Evolutionary conservation across 352 stramenopile species (phyloP), one percentile per base, ranked within the genome.

Genomic region (Globisporangium mamillatum): DNA sequence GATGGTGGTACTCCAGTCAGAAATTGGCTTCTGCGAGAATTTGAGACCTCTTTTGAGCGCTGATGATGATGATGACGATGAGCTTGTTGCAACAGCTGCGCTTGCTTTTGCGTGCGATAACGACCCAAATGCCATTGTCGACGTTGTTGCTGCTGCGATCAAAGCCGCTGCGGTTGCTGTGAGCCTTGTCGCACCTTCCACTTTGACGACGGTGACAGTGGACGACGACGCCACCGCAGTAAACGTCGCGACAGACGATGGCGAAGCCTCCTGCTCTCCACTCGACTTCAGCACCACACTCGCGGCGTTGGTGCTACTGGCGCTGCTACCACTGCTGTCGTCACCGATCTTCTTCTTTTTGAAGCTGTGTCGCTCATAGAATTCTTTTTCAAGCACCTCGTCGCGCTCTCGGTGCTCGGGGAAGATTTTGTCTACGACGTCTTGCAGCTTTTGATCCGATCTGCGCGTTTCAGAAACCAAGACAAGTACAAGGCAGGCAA

Each of bases 401-500:
- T 94, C 84, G 25, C 77, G 67, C 32, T 78, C 72, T 66, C 84
- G 80, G 56, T 84, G 81, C 59, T 92, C 75, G 6, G 86, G 84
- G 58, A 92, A 94, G 71, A 94, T 82, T 22, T 75, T 76, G 69
- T 94, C 86, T 41, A 92, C 82, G 36, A 92, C 78, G 63, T 89
- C 78, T 56, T 94, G 86, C 9, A 94, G 66, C 25, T 85, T 79
- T 63, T 91, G 84, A 52, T 94, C 86, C 63, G 81, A 87, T 65
- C 86, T 92, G 32, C 18, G n/a, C 22, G 16, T n/a, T 36, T 14
- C 18, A 55, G 1, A 69, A 8, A 2, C 25, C 2, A 32, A 48
- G 34, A 9, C 24, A 12, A 71, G 16, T 48, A 12, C 27, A 60
- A 44, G 27, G 18, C 55, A 44, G 25, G 7, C 18, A 3, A 52